Base-by-base conservation (phyloP, 2,329 filamentous ascomycete genomes). In the Hortaea sp. region DNA sequence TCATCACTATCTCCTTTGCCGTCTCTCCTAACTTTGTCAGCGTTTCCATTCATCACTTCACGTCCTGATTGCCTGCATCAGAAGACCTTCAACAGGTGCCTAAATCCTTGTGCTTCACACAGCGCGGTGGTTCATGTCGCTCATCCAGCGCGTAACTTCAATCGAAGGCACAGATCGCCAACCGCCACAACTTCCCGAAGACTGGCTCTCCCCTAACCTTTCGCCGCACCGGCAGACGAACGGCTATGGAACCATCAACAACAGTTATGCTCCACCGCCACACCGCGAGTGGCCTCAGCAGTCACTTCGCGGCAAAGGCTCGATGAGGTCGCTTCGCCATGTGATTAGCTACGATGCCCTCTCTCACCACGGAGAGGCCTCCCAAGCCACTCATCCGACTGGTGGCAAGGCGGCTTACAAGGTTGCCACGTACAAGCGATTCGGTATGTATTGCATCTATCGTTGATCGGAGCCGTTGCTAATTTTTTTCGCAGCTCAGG, bases 101-200 rank as follows among this genome's bases (percentile, higher is more conserved):
- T 41, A n/a, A 20, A 28, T 42, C 43, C 13, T 39, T 13, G 37
- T 39, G 37, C 37, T 39, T 39, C 37, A 39, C 7, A 10, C 37
- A 20, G 37, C 37, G 37, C 37, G n/a, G 32, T 35, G 32, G 37
- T 39, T 39, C 46, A 75, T 76, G 72, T 75, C 73, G 57, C 63
- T 76, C 44, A 64, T 72, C 48, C 72, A 75, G 58, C 72, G 74
- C 58, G 71, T 75, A 46, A 70, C 70, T 41, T 64, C 66, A 43
- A 65, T 71, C 55, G 72, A 75, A 57, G 72, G 72, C 51, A 63
- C 63, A 41, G 72, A 75, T 55, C 64, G 69, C 48, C 67, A 72
- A 39, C 56, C 56, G 6, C 60, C 59, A 13, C 37, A 48, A 13
- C 41, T 49, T 20, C 43, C 49, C 9, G 30, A 52, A 51, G 44